Evolutionary conservation across 148 eudicot species (phyloP), one percentile per base, ranked within the genome.

Genomic region (Limonium bicolor): DNA sequence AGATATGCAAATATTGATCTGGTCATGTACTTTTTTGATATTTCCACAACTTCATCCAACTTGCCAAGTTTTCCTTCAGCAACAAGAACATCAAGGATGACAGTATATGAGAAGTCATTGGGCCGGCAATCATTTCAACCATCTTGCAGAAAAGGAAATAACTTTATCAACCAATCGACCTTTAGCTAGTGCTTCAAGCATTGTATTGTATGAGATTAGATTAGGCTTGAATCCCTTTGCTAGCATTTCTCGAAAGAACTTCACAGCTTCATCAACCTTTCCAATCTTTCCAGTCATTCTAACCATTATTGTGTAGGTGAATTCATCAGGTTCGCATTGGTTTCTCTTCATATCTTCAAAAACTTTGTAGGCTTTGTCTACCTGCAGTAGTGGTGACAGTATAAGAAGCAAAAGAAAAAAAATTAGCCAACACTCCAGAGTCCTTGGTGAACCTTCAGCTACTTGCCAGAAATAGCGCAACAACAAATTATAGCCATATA

Each of bases 1-100:
- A 87, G 94, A 61, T 71, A 87, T 12, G 94, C 86, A 58, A 82
- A 87, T 49, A 77, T 74, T 5, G 83, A 66, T 60, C 74, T 87
- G 17, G 76, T 82, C 77, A 87, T 74, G 66, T 69, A 83, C 48
- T 80, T 80, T 34, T 60, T 66, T 22, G 96, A 88, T 49, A 65
- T 62, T 45, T 77, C 59, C 50, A 83, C 69, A 37, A 88, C 74
- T 56, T 77, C 75, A 26, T 83, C 96, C 47, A 87, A 64, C 59
- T 54, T 76, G 65, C 70, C 77, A 34, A 87, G 83, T 58, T 82
- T 72, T 15, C 96, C 94, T 58, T 64, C 78, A 3, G 82, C 68
- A 37, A 71, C 80, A 60, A 87, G 77, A 54, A 65, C 76, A 59
- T 67, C 67, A 17, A 87, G 62, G 59, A 87, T 67, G 52, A 79